Evolutionary conservation across 2,329 filamentous ascomycete species (phyloP).

Genomic region (Trichoderma koningii): DNA sequence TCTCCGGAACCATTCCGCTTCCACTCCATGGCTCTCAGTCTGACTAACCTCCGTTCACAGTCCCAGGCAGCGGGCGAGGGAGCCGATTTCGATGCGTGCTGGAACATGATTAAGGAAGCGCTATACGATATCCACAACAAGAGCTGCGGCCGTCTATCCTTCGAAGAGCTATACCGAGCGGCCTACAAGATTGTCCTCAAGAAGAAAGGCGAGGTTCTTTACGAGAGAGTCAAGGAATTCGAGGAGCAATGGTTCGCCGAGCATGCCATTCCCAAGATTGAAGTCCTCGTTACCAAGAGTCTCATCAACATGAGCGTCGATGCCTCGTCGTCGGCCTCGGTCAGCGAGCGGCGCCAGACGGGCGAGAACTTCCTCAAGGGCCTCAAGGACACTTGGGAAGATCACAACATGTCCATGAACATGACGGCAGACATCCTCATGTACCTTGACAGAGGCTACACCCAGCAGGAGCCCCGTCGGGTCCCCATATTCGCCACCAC

Average conservation of each 20-base stretch:
- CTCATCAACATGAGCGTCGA: slow-evolving; percentile 64
- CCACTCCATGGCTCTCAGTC: neutral
- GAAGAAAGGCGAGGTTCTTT: slow-evolving; percentile 81
- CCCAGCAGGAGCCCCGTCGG: slow-evolving; percentile 63
- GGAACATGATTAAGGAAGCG: slow-evolving; percentile 74
- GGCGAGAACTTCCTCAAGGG: slow-evolving; percentile 81
- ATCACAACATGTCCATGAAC: slow-evolving; percentile 90
- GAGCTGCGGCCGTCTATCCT: slow-evolving; percentile 85
- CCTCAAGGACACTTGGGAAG: slow-evolving; percentile 78
- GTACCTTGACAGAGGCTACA: slow-evolving; percentile 92
- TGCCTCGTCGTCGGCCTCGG: slow-evolving; percentile 59
- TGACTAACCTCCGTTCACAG: slow-evolving; percentile 35
- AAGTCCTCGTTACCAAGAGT: slow-evolving; percentile 68
- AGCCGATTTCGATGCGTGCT: slow-evolving; percentile 82
- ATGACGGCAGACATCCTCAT: slow-evolving; percentile 97
- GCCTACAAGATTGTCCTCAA: slow-evolving; percentile 92
- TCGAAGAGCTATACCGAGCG: slow-evolving; percentile 91
- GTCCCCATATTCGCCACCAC: slow-evolving; percentile 81
- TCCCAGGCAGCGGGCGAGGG: slow-evolving; percentile 52
- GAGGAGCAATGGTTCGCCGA: slow-evolving; percentile 79
- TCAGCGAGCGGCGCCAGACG: slow-evolving; percentile 74
- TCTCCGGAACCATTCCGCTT: neutral
- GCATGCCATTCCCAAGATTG: slow-evolving; percentile 71
- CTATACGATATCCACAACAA: slow-evolving; percentile 88
- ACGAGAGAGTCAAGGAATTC: slow-evolving; percentile 76